Evolutionary conservation across 2,329 filamentous ascomycete species (phyloP).

Genomic region (Sporothrix variecibatus): DNA sequence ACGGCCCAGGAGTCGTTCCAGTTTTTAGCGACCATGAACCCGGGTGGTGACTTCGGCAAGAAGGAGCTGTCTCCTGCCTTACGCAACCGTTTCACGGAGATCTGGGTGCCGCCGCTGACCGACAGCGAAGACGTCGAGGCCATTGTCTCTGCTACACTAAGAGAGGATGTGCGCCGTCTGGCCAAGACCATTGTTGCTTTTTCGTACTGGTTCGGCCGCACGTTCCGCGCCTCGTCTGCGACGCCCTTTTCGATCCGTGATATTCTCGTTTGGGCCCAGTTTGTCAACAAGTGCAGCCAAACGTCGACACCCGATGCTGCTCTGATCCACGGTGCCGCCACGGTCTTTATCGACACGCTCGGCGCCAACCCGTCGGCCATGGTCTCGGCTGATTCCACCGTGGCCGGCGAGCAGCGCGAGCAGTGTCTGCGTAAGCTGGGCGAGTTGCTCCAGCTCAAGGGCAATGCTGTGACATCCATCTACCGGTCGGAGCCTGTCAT

Average conservation of each 20-base stretch:
- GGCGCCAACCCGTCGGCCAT: conserved; percentile 93
- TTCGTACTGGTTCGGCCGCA: conserved; percentile 86
- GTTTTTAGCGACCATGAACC: conserved; percentile 98
- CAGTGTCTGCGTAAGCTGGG: conserved; percentile 73
- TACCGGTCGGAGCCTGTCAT: conserved; percentile 68
- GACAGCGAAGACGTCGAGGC: conserved; percentile 83
- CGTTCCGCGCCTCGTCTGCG: conserved; percentile 72
- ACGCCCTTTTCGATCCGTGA: conserved; percentile 88
- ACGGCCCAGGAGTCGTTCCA: conserved; percentile 79
- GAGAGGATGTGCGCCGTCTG: conserved; percentile 45
- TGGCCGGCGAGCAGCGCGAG: conserved; percentile 67
- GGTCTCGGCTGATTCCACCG: conserved; percentile 69
- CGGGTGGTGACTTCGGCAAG: conserved; percentile 97
- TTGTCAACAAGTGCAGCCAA: conserved; percentile 70
- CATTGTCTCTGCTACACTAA: conserved; percentile 79
- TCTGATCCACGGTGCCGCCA: conserved; percentile 81
- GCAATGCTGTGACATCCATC: conserved; percentile 60
- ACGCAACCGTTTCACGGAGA: conserved; percentile 95
- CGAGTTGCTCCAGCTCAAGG: conserved; percentile 56
- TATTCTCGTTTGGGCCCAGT: conserved; percentile 88
- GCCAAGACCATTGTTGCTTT: conserved; percentile 78
- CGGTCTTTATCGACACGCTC: conserved; percentile 93
- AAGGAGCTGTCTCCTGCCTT: conserved; percentile 93
- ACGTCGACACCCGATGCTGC: conserved; percentile 42
- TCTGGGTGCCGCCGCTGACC: conserved; percentile 91